Base-by-base conservation (phyloP, 2,329 filamentous ascomycete species). In the Acrodontium crateriforme region DNA sequence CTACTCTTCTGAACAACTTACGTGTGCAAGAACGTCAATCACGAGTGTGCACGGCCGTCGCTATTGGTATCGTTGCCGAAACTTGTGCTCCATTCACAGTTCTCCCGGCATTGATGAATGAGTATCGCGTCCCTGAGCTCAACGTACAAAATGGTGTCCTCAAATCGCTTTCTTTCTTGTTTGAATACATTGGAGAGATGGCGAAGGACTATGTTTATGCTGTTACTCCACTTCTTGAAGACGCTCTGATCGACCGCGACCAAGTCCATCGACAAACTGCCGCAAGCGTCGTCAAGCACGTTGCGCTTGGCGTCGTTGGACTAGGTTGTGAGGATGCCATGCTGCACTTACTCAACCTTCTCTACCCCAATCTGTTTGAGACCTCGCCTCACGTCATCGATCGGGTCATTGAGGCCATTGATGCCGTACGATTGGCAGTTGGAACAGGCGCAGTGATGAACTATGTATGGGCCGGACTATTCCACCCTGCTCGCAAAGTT, bases 121-220 rank as follows among this genome's bases (percentile, higher is more conserved):
- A 98, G 56, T 98, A 98, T 57, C 79, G 89, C 29, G 89, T 98
- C 6, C 89, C 89, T 0, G 89, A 98, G 58, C 76, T 98, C 41
- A 98, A 98, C 52, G 89, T 98, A 15, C 89, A 98, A 54, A 98
- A 98, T 45, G 89, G 89, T 60, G 89, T 98, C 18, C 74, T 98
- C 51, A 98, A 98, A 56, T 85, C 85, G 4, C 69, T 98, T 29
- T 91, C 82, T 5, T 98, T 98, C 68, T 67, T 98, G 36, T 98
- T 95, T 50, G 89, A 98, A 52, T 98, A 98, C 59, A 98, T 98
- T 53, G 89, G 89, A 38, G 89, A 98, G 58, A 95, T 98, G 89
- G 51, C 84, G 39, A 98, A 95, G 60, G 89, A 98, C 57, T 98
- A 98, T 53, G 89, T 98, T 50, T 98, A 98, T 50, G 89, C 91